Conservation (phyloP, 257 asterid species). For the Coffea eugenioides region DNA sequence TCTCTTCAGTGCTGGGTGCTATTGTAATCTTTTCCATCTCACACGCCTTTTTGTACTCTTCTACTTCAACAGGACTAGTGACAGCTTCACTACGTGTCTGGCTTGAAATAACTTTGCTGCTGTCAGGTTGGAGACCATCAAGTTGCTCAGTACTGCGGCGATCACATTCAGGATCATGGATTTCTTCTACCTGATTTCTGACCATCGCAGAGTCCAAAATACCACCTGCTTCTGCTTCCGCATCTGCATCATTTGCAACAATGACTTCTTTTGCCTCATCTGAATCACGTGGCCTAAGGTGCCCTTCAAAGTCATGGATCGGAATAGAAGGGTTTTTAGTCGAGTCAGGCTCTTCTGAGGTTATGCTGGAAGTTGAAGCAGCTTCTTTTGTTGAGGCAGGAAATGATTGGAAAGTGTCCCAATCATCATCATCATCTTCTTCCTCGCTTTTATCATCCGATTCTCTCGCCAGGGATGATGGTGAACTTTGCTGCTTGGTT, state of each 20-base stretch:
- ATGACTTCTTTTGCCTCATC: slow-evolving; percentile 25
- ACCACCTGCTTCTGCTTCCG: slow-evolving; percentile 25
- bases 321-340: slow-evolving; percentile 30
- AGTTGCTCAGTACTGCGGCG: slow-evolving; percentile 12
- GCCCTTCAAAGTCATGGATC: slow-evolving; percentile 25
- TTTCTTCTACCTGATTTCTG: slow-evolving; percentile 28
- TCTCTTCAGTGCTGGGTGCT: slow-evolving; percentile 15
- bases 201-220: slow-evolving; percentile 25
- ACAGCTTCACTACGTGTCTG: slow-evolving; percentile 17
- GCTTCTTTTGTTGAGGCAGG: slow-evolving; percentile 62
- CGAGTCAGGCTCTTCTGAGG: slow-evolving; percentile 15
- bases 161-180: slow-evolving; percentile 23
- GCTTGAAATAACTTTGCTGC: slow-evolving; percentile 19
- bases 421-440: slow-evolving; percentile 74
- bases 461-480: slow-evolving; percentile 39
- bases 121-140: slow-evolving; percentile 11
- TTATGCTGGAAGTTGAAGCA: slow-evolving; percentile 37
- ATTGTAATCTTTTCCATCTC: slow-evolving; percentile 1
- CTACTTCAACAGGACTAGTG: slow-evolving; percentile 25
- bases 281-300: slow-evolving; percentile 30
- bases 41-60: slow-evolving; percentile 12
- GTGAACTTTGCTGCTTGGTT: slow-evolving; percentile 31
- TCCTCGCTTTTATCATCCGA: slow-evolving; percentile 48
- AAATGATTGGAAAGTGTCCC: slow-evolving; percentile 98
- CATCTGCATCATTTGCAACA: slow-evolving; percentile 20